Base-by-base conservation (phyloP, 2,329 filamentous ascomycete species). In the Leptographium galeiforme region DNA sequence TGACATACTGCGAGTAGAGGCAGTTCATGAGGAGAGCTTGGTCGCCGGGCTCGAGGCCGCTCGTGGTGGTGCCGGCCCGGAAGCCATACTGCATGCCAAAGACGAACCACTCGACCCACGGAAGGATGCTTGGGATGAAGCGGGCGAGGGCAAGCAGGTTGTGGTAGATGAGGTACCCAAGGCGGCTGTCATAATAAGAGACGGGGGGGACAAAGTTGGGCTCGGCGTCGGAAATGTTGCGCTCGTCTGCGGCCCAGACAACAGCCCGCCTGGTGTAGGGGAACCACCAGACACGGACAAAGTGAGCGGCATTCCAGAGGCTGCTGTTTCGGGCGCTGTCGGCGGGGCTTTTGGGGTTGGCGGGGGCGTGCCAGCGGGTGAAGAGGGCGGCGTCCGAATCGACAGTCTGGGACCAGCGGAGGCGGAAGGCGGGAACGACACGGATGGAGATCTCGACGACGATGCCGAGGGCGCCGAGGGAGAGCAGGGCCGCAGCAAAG, bases 61-160 rank as follows among this genome's bases (percentile, higher is more conserved):
- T 75, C 4, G 75, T 77, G 50, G 81, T 82, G 56, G 87, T 79
- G 38, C 74, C 74, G 59, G 64, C 61, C 19, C 56, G 45, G 75
- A 96, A 96, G 51, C 91, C 91, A 66, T 96, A 97, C 68, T 97
- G 90, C 86, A 97, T 89, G 61, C 90, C 89, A 62, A 96, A 96
- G 53, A 97, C 86, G 66, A 96, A 91, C 86, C 89, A 93, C 69
- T 98, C 93, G 38, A 97, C 79, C 79, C 82, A 87, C 0, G 91
- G 93, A 7, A 95, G 74, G 53, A 95, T 77, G 47, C 80, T 77
- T 2, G 93, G 93, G 18, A 90, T 67, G 61, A 82, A 87, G 57
- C 90, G 86, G 2, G 85, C 81, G 11, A 93, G 66, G 62, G 85
- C 91, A 7, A 98, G 81, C 45, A 97, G 75, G 64, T 91, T 89